A percentile compares a stretch with the other conserved stretches of the same genome.
Evolutionary conservation across 148 eudicot genomes (phyloP).

Genomic region (Fagopyrum tataricum): DNA sequence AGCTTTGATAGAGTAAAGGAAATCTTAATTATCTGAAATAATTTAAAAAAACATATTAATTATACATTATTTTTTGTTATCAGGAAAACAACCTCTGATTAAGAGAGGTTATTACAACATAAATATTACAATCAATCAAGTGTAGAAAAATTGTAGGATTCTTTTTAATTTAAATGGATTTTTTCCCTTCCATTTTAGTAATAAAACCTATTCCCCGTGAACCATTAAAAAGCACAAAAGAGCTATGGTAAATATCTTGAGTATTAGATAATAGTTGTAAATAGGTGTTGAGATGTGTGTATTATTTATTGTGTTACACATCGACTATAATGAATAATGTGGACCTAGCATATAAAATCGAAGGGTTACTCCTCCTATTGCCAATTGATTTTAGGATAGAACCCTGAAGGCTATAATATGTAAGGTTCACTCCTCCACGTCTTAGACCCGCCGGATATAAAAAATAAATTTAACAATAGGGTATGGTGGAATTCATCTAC

Average conservation of each 20-base stretch:
- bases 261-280: no score
- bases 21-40: background rate
- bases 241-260: background rate
- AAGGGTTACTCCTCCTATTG: no score
- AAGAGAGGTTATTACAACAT: background rate
- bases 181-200: background rate
- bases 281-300: no score
- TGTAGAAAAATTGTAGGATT: background rate
- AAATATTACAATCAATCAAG: background rate
- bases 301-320: no score
- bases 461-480: no score
- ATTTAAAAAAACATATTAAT: background rate
- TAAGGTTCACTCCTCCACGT: no score
- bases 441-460: no score
- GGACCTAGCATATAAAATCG: no score
- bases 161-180: background rate
- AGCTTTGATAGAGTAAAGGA: slow-evolving; percentile 1
- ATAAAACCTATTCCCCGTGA: background rate
- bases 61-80: background rate
- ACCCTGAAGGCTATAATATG: no score
- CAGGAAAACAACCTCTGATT: background rate
- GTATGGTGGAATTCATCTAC: no score
- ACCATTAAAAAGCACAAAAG: background rate
- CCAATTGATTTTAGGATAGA: no score
- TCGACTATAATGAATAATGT: no score